These are phyloP conservation scores for Ophiostoma angusticollis DNA, from an alignment of 2,329 filamentous ascomycete species.

Conservation along the genomic window DNA sequence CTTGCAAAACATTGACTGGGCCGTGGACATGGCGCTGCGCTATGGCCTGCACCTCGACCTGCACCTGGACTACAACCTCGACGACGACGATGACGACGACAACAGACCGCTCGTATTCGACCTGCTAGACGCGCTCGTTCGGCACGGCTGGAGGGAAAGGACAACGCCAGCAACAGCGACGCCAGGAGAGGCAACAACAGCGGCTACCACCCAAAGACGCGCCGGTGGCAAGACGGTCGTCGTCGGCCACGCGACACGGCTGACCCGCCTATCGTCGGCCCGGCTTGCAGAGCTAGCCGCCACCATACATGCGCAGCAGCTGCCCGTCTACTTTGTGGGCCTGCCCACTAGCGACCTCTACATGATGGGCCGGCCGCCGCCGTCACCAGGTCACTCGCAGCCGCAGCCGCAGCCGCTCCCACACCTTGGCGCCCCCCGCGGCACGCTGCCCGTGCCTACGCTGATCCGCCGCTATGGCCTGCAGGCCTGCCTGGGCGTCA, in stretches of 20 bases:
- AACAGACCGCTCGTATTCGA: constrained; percentile 37
- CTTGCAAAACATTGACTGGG: constrained; percentile 49
- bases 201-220: no score
- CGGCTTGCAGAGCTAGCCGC: constrained; percentile 37
- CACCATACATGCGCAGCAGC: constrained; percentile 29
- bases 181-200: constrained; percentile 16
- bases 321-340: constrained; percentile 55
- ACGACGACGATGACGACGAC: constrained; percentile 17
- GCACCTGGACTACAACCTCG: constrained; percentile 59
- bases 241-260: constrained; percentile 56
- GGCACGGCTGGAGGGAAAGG: constrained; percentile 33
- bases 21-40: constrained; percentile 39
- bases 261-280: constrained; percentile 40
- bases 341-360: constrained; percentile 59
- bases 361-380: constrained; percentile 47
- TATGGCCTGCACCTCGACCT: constrained; percentile 50
- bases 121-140: constrained; percentile 37
- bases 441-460: constrained; percentile 47
- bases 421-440: constrained; percentile 39
- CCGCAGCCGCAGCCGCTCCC: not conserved
- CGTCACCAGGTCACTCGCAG: not conserved
- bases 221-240: constrained; percentile 42
- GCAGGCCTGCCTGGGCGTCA: constrained; percentile 49
- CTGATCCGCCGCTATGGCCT: constrained; percentile 47
- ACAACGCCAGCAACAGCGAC: constrained; percentile 18